These are phyloP conservation scores for Pseudopithomyces chartarum DNA, from an alignment of 2,329 filamentous ascomycete species.

Conservation along the genomic window DNA sequence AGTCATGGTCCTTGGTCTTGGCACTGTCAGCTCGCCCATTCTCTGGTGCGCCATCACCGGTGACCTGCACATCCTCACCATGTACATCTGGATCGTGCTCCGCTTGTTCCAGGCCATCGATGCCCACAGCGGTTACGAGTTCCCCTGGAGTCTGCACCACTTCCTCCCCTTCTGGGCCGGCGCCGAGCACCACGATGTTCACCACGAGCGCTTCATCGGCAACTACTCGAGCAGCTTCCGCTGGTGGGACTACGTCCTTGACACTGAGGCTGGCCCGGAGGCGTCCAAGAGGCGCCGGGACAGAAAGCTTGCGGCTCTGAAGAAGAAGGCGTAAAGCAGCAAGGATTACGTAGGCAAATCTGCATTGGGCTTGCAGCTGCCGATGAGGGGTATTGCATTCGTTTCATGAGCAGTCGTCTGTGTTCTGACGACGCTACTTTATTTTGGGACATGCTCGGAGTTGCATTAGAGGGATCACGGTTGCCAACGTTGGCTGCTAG, in stretches of 20 bases:
- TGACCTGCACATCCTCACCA: conserved; percentile 92
- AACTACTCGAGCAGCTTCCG: conserved; percentile 98
- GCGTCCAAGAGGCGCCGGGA: conserved; percentile 83
- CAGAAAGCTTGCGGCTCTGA: conserved; percentile 69
- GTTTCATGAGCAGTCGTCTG: background rate
- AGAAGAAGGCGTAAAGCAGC: conserved; percentile 67
- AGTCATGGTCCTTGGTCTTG: conserved; percentile 90
- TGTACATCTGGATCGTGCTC: conserved; percentile 95
- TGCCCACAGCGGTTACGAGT: conserved; percentile 96
- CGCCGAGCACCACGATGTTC: conserved; percentile 92
- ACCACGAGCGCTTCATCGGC: conserved; percentile 98
- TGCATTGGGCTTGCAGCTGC: too few relatives aligned
- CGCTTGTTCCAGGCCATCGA: conserved; percentile 98
- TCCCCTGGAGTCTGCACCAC: conserved; percentile 95
- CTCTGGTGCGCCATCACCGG: conserved; percentile 81
- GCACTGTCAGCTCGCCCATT: conserved; percentile 81
- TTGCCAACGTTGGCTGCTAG: conserved; percentile 20
- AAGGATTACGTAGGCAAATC: too few relatives aligned
- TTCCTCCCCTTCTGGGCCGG: conserved; percentile 98
- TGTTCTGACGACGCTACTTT: background rate
- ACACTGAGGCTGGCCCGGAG: conserved; percentile 91
- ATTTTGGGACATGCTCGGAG: conserved; percentile 23
- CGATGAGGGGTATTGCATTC: conserved; percentile 8
- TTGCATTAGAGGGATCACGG: conserved; percentile 25
- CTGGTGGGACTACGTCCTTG: conserved; percentile 96